These are phyloP conservation scores for Ascochyta clinopodiicola DNA, from an alignment of 2,329 filamentous ascomycete species.

Conservation along the genomic window DNA sequence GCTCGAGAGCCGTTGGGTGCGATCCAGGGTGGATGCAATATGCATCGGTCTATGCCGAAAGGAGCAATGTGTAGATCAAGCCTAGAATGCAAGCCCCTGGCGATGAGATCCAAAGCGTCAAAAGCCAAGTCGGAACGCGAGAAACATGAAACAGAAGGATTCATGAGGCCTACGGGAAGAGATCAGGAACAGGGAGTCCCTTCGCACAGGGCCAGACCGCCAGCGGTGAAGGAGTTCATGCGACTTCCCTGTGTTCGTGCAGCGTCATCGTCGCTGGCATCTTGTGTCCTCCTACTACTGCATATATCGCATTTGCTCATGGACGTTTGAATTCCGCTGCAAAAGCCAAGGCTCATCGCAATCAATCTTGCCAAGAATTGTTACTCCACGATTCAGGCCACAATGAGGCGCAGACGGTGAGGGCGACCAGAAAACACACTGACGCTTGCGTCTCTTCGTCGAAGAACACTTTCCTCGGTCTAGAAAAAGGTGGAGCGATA, in stretches of 20 bases:
- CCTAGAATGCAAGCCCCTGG: slow-evolving; percentile 13
- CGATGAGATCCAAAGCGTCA: slow-evolving; percentile 7
- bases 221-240: slow-evolving; percentile 11
- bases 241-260: slow-evolving; percentile 5
- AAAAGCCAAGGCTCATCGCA: background rate
- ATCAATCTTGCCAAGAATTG: background rate
- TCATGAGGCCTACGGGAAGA: slow-evolving; percentile 3
- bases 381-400: background rate
- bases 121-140: slow-evolving; percentile 1
- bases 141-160: slow-evolving; percentile 13
- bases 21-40: background rate
- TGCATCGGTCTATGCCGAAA: slow-evolving; percentile 7
- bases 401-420: slow-evolving; percentile 3
- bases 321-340: background rate
- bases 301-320: background rate
- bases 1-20: slow-evolving; percentile 22
- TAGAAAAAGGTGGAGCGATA: slow-evolving; percentile 10
- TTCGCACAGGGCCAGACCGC: background rate
- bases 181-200: slow-evolving; percentile 4
- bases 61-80: slow-evolving; percentile 7
- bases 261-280: background rate
- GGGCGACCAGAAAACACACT: slow-evolving; percentile 12
- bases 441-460: slow-evolving; percentile 8
- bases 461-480: slow-evolving; percentile 1
- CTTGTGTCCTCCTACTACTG: background rate